Conservation (phyloP, 2,329 filamentous ascomycete species). For the Chalaropsis ovoidea region DNA sequence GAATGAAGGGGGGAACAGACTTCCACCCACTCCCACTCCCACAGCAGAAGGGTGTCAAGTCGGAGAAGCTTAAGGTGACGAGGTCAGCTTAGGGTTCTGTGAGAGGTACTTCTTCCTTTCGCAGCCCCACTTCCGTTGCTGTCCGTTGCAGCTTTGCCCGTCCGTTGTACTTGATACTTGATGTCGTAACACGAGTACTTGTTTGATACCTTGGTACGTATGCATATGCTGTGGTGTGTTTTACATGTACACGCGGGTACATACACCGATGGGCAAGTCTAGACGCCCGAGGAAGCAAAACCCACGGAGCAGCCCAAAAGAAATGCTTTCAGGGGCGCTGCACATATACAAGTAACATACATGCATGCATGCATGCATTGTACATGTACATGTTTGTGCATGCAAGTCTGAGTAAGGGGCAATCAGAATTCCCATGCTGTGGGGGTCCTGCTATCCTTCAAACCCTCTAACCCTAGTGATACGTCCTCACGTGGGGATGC, state of each 20-base stretch:
- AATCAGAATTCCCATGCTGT: not conserved
- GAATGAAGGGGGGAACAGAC: not conserved
- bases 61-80: no score
- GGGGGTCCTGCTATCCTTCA: no score
- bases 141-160: no score
- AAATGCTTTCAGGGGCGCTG: not conserved
- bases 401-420: not conserved
- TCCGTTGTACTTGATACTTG: not conserved
- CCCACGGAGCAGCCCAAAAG: not conserved
- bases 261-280: not conserved
- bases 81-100: no score
- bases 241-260: not conserved
- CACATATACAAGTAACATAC: not conserved
- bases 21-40: no score
- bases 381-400: not conserved
- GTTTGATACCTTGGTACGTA: not conserved
- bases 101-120: no score
- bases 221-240: not conserved
- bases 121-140: no score
- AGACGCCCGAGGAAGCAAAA: not conserved
- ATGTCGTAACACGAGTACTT: no score
- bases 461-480: no score
- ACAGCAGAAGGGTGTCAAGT: no score
- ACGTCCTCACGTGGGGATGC: no score
- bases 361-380: not conserved